These are phyloP conservation scores for Amauroascus niger DNA, from an alignment of 2,329 filamentous ascomycete genomes.

Conservation along the genomic window DNA sequence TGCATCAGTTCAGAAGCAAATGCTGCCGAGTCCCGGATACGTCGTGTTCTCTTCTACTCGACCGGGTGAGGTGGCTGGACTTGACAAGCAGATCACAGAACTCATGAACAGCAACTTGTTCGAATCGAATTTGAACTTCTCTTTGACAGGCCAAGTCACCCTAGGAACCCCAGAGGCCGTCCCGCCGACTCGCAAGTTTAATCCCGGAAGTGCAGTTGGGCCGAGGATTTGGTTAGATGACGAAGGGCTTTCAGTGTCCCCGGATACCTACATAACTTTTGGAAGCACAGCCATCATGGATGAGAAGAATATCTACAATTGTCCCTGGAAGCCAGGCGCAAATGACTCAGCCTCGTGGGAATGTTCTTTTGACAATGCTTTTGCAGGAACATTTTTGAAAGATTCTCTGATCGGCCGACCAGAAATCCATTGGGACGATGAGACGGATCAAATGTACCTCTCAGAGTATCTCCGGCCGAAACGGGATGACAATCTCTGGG, in stretches of 20 bases:
- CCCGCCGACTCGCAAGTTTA: conserved; percentile 10
- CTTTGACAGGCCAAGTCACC: conserved; percentile 11
- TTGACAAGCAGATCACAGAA: conserved; percentile 9
- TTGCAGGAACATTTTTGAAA: background rate
- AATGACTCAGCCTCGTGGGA: conserved; percentile 12
- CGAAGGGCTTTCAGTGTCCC: conserved; percentile 16
- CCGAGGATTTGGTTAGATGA: conserved; percentile 15
- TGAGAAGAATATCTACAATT: background rate
- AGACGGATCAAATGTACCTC: background rate
- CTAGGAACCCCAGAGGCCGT: conserved; percentile 9
- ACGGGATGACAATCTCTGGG: conserved; percentile 14
- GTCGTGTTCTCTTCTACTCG: conserved; percentile 12
- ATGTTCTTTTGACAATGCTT: conserved; percentile 12
- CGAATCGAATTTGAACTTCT: conserved; percentile 11
- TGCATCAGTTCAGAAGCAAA: conserved; percentile 5
- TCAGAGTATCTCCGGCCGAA: conserved; percentile 12
- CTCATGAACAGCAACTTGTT: conserved; percentile 13
- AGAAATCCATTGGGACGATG: conserved; percentile 16
- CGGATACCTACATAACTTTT: conserved; percentile 12
- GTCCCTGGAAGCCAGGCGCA: conserved; percentile 7
- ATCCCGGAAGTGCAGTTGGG: background rate
- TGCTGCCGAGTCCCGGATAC: conserved; percentile 11
- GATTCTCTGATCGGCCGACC: conserved; percentile 6
- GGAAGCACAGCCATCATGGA: background rate
- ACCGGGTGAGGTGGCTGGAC: conserved; percentile 8